These are phyloP conservation scores for Sporothrix globosa DNA, from an alignment of 2,329 filamentous ascomycete genomes.

Conservation along the genomic window DNA sequence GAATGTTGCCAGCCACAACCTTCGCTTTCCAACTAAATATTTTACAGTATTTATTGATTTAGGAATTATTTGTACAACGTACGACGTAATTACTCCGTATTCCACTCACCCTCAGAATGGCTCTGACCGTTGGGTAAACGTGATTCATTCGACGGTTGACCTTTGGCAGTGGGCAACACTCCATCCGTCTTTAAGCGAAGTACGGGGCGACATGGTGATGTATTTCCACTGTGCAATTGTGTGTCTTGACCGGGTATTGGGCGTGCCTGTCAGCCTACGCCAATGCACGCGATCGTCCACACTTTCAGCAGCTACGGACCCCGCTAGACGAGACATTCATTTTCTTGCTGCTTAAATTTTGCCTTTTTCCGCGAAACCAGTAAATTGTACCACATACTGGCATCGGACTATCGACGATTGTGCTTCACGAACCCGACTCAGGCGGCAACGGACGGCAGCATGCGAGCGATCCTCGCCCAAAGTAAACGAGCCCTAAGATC, in stretches of 20 bases:
- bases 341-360: too few species aligned
- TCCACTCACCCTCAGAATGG: background rate
- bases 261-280: too few species aligned
- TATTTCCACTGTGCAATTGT: too few species aligned
- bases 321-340: too few species aligned
- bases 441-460: background rate
- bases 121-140: conserved; percentile 11
- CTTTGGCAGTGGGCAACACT: background rate
- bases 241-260: too few species aligned
- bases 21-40: background rate
- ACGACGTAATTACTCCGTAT: too few species aligned
- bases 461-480: background rate
- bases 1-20: background rate
- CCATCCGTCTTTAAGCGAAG: too few species aligned
- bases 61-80: background rate
- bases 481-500: background rate
- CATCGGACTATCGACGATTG: background rate
- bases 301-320: too few species aligned
- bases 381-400: background rate
- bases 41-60: background rate
- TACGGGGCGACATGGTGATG: background rate
- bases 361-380: too few species aligned
- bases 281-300: too few species aligned
- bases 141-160: background rate
- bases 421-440: too few species aligned